phyloP scores from a whole-genome alignment of 2,329 filamentous ascomycete species.

The Aschersonia sp. region DNA sequence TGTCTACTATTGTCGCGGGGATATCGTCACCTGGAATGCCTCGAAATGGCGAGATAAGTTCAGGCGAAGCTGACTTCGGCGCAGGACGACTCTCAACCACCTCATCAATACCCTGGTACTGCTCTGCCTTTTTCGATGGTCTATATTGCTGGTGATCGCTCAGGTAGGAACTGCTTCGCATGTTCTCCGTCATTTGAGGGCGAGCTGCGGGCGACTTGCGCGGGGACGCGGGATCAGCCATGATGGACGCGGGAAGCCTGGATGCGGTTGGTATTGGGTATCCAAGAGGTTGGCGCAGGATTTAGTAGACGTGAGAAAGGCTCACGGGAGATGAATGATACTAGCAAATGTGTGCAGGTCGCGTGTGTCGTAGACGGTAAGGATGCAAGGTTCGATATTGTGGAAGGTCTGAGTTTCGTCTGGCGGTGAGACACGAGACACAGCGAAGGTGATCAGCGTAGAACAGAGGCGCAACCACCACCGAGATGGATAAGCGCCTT shows the following conservation, averaged over 20 bases:
- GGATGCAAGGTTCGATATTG: no score
- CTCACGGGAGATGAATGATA: no score
- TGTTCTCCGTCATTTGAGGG: constrained; percentile 29
- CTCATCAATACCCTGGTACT: constrained; percentile 48
- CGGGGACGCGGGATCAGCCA: constrained; percentile 17
- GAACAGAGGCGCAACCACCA: neutral
- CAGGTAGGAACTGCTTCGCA: constrained; percentile 46
- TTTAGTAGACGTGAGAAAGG: no score
- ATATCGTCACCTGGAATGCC: constrained; percentile 45
- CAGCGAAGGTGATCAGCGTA: neutral
- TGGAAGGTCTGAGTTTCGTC: no score
- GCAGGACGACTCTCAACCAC: constrained; percentile 42
- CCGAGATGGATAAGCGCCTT: no score
- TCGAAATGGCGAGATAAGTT: constrained; percentile 35
- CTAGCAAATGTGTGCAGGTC: no score
- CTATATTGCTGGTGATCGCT: constrained; percentile 51
- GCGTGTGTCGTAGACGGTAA: no score
- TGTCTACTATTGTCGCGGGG: constrained; percentile 46
- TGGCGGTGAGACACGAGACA: no score
- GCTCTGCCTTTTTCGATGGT: constrained; percentile 37
- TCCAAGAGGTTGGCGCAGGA: no score
- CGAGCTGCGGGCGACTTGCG: constrained; percentile 21
- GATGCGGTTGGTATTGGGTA: no score
- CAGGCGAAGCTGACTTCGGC: constrained; percentile 21
- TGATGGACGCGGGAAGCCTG: constrained; percentile 7